Base-by-base conservation (phyloP, 2,329 filamentous ascomycete genomes). In the Beauveria scarabaeidicola region DNA sequence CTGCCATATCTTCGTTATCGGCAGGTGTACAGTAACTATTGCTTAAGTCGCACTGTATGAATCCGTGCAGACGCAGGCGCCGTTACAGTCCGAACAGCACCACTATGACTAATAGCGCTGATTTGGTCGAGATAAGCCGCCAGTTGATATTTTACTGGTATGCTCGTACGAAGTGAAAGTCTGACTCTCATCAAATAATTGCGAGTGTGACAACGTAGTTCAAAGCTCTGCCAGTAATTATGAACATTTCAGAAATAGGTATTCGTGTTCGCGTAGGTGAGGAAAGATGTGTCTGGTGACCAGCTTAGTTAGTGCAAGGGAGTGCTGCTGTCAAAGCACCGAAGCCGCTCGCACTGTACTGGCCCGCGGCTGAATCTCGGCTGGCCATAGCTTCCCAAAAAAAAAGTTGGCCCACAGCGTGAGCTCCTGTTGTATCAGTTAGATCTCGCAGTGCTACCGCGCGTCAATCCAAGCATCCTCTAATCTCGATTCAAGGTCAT, bases 401-500 rank as follows among this genome's bases (percentile, higher is more conserved):
- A 58, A 60, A 60, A 60, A 52, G 60, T 36, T 58, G 57, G 40
- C 41, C 38, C 53, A 58, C 43, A 53, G 47, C 59, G 19, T 36
- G 46, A 56, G 59, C 52, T 44, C 59, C 41, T 38, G 59, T 47
- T 43, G 27, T 44, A 53, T 40, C 51, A 41, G 23, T 15, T 52
- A 25, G 52, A 40, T 52, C 36, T 61, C 54, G 48, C 53, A 43
- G 53, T 53, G 41, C 29, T 21, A 17, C 47, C 64, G 68, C 71
- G 71, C 71, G 71, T 73, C 68, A 67, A 71, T 69, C 41, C 46
- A 57, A 66, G 58, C 63, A 67, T 62, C 59, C 64, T 64, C 61
- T 62, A 62, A 46, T 56, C 9, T 56, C 36, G 43, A 38, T 23
- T 29, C 59, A 63, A 68, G 71, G 71, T 73, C 69, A 75, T 75